Base-by-base conservation (phyloP, 306 rosid genomes). In the Dryas drummondii region DNA sequence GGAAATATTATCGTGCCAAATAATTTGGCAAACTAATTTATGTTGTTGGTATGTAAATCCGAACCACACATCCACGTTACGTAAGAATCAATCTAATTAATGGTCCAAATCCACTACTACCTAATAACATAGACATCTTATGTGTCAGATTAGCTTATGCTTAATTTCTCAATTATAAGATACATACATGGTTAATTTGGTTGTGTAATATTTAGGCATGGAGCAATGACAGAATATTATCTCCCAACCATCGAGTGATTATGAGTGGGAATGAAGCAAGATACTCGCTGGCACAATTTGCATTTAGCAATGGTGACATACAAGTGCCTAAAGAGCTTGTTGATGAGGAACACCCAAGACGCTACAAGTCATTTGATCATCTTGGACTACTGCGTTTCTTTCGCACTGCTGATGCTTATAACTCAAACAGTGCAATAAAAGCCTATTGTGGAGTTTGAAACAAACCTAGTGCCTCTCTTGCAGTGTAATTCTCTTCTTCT, bases 151-250 rank as follows among this genome's bases (percentile, higher is more conserved):
- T 22, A 22, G 22, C 22, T 22, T 22, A 22, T 22, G 22, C 22
- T 22, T 22, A 22, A 22, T 22, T 22, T 22, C 22, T 22, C 22
- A 22, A 22, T 22, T 22, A 22, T 22, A 22, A 22, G 22, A 22
- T 22, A 22, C 37, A 32, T 19, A 26, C 5, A 12, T 14, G 45
- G 8, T 76, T 26, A 9, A 5, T 7, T 66, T 53, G 72, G 1
- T 59, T 5, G 2, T 76, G 22, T 42, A 5, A 7, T 58, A 27
- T 14, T 40, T 48, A 92, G 97, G 97, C 88, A 6, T 92, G 98
- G 98, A 92, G 96, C 87, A 92, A 92, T 52, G 92, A 86, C 41
- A 87, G 94, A 79, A 82, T 92, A 76, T 69, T 73, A 9, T 83
- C 98, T 17, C 92, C 96, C 1, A 80, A 26, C 15, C 98, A 92